Conservation (phyloP, 331 rosid genomes). For the Cucumis variabilis region DNA sequence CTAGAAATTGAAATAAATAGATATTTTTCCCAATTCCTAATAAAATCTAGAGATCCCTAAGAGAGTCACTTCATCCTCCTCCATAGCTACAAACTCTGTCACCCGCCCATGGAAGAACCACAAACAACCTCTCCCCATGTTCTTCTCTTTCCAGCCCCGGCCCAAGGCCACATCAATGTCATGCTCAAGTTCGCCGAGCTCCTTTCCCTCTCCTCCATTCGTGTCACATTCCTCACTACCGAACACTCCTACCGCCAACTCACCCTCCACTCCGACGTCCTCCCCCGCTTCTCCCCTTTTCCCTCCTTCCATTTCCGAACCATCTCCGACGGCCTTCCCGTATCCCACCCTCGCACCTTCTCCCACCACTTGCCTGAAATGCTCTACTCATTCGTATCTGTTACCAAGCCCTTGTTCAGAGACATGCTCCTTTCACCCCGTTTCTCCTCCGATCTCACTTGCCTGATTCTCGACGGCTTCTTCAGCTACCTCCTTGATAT, state of each 20-base stretch:
- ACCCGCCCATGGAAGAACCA: not conserved
- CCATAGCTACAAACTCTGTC: not conserved
- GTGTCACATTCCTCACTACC: slow-evolving; percentile 40
- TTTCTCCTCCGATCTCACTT: slow-evolving; percentile 34
- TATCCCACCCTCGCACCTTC: slow-evolving; percentile 25
- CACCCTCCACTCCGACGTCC: slow-evolving; percentile 14
- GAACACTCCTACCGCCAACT: slow-evolving; percentile 29
- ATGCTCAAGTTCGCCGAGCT: slow-evolving; percentile 43
- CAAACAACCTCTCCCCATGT: slow-evolving; percentile 28
- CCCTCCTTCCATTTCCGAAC: slow-evolving; percentile 36
- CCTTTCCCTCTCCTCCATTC: not conserved
- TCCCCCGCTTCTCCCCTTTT: not conserved
- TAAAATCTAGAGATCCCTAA: no score
- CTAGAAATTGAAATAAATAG: no score
- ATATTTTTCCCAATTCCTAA: no score
- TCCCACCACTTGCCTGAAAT: not conserved
- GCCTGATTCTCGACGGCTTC: slow-evolving; percentile 54
- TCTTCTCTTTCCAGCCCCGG: slow-evolving; percentile 37
- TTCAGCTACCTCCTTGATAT: slow-evolving; percentile 35
- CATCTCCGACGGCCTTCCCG: slow-evolving; percentile 42
- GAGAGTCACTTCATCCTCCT: no score
- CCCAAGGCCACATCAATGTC: slow-evolving; percentile 38
- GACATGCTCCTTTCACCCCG: slow-evolving; percentile 35
- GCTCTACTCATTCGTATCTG: not conserved
- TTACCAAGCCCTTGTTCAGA: slow-evolving; percentile 39